Evolutionary conservation across 371 early-diverging fungal species (phyloP).

Genomic region (Rhizopus sp.): DNA sequence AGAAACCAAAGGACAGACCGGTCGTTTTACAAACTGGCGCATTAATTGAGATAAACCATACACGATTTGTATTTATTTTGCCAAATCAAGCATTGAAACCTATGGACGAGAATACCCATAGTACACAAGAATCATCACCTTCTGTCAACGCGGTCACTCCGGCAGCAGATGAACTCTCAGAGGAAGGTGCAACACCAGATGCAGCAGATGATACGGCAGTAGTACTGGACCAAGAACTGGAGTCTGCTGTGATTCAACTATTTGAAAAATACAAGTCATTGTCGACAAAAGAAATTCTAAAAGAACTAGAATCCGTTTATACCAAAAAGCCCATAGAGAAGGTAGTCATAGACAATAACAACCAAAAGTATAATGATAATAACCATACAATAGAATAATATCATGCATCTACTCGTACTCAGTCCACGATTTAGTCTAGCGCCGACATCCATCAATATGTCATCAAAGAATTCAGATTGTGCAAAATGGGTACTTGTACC

Average conservation of each 20-base stretch:
- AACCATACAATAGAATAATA: conserved; percentile 10
- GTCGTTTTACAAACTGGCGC: conserved; percentile 31
- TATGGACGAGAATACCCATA: too few species aligned
- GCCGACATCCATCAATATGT: conserved; percentile 11
- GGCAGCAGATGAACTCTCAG: conserved; percentile 5
- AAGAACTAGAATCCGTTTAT: conserved; percentile 1
- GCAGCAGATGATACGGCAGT: conserved; percentile 5
- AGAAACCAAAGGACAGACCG: conserved; percentile 25
- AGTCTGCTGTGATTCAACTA: neutral
- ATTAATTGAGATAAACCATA: conserved; percentile 37
- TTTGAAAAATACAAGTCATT: conserved; percentile 3
- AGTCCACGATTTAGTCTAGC: conserved; percentile 24
- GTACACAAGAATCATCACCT: neutral
- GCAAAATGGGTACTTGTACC: conserved; percentile 14
- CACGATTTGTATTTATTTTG: conserved; percentile 40
- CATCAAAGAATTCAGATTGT: conserved; percentile 19
- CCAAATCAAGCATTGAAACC: conserved; percentile 19
- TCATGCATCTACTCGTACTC: conserved; percentile 30
- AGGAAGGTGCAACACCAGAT: neutral
- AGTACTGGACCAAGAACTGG: conserved; percentile 15
- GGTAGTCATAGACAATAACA: conserved; percentile 2
- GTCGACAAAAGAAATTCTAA: conserved; percentile 8
- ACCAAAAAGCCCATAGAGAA: conserved; percentile 12
- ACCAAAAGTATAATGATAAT: conserved; percentile 1
- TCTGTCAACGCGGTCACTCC: neutral